Base-by-base conservation (phyloP, 176 grass and related monocot species). In the Zizania latifolia region DNA sequence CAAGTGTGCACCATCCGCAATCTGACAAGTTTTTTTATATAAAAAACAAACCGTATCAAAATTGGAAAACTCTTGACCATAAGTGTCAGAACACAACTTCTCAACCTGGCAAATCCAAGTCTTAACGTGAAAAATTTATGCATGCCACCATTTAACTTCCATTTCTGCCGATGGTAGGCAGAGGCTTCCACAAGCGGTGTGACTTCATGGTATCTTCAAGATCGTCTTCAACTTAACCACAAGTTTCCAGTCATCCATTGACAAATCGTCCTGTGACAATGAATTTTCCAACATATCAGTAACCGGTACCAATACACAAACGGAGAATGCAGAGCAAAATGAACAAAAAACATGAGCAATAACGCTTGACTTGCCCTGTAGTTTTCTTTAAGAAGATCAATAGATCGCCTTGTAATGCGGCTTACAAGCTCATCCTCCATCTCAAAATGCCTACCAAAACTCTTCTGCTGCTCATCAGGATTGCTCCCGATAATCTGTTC, bases 401-500 rank as follows among this genome's bases (percentile, higher is more conserved):
- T 96, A 36, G 92, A 96, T 3, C 81, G 84, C 83, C 92, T 82
- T 37, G 92, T 55, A 28, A 96, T 92, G 63, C 72, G 92, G 72
- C 92, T 96, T 8, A 96, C 86, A 65, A 96, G 89, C 73, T 92
- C 92, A 70, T 96, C 92, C 57, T 96, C 89, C 71, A 92, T 89
- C 35, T 96, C 92, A 55, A 96, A 96, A 71, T 96, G 92, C 36
- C 92, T 88, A 32, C 89, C 89, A 0, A 87, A 89, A 61, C 87
- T 92, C 76, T 88, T 96, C 72, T 96, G 92, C 75, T 96, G 92
- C 67, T 96, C 92, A 50, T 96, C 89, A 33, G 92, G 35, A 71
- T 84, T 92, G 64, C 78, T 81, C 8, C 76, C 86, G 2, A 89
- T 75, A 41, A 96, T 92, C 92, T 96, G 86, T 62, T 50, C 15